Conservation (phyloP, 2,329 filamentous ascomycete genomes). For the Thelonectria discophora region DNA sequence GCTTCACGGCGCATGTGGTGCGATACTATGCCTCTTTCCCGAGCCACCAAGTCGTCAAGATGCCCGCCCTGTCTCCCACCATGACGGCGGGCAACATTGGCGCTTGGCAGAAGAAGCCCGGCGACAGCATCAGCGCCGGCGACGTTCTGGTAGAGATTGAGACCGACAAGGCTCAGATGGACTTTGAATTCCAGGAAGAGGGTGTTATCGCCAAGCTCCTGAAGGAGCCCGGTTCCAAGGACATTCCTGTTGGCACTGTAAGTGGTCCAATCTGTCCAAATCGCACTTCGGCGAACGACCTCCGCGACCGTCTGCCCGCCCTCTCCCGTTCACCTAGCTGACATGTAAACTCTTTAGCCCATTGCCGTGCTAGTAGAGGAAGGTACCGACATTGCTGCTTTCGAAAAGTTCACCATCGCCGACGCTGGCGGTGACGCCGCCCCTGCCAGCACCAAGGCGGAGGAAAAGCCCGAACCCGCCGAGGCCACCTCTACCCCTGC, state of each 20-base stretch:
- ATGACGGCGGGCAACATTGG: conserved; percentile 98
- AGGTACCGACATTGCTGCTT: conserved; percentile 84
- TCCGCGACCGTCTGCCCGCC: conserved; percentile 3
- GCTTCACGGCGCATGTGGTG: conserved; percentile 63
- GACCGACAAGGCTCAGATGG: conserved; percentile 99
- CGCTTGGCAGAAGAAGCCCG: conserved; percentile 96
- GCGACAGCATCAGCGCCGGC: conserved; percentile 86
- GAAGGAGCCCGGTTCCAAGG: conserved; percentile 92
- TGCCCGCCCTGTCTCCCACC: conserved; percentile 97
- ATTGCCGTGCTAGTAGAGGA: conserved; percentile 97
- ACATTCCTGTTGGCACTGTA: conserved; percentile 93
- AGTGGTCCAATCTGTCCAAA: conserved; percentile 53
- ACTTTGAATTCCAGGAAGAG: conserved; percentile 99
- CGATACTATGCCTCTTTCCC: conserved; percentile 85
- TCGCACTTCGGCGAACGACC: conserved; percentile 24
- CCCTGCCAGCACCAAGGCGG: conserved; percentile 70
- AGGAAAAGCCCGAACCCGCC: conserved; percentile 71
- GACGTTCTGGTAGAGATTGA: conserved; percentile 98
- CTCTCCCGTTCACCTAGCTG: conserved; percentile 19
- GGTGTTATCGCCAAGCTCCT: conserved; percentile 94
- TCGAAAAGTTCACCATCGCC: conserved; percentile 85
- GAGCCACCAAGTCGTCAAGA: conserved; percentile 92
- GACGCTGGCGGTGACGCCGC: conserved; percentile 85
- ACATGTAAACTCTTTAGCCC: conserved; percentile 65
- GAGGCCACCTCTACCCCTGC: conserved; percentile 54